phyloP scores from a whole-genome alignment of 805 yeast species.

The Starmerella floris region DNA sequence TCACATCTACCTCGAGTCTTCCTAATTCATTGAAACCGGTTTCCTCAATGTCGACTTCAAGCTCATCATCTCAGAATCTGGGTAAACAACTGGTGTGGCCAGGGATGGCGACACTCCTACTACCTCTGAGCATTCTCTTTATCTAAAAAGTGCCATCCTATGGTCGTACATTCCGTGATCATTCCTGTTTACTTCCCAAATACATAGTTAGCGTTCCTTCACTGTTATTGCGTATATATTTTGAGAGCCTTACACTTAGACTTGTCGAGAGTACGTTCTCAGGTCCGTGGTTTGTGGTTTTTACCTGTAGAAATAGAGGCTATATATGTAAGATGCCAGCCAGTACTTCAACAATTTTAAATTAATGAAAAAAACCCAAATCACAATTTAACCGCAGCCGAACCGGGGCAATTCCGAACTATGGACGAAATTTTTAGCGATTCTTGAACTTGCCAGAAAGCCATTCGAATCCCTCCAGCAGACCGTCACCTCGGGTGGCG shows the following conservation, averaged over 20 bases:
- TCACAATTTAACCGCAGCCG: background rate
- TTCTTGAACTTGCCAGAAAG: conserved; percentile 77
- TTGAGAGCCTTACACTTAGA: too few relatives aligned
- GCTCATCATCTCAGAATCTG: too few relatives aligned
- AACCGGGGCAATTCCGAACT: background rate
- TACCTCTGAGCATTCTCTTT: too few relatives aligned
- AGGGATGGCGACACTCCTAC: too few relatives aligned
- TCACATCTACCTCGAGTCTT: too few relatives aligned
- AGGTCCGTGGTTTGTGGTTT: background rate
- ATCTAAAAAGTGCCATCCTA: too few relatives aligned
- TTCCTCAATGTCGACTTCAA: too few relatives aligned
- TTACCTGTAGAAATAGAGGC: background rate
- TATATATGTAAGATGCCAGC: background rate
- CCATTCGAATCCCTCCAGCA: conserved; percentile 97
- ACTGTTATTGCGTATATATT: background rate
- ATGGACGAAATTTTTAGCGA: conserved; percentile 20
- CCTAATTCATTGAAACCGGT: too few relatives aligned
- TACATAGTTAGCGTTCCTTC: background rate
- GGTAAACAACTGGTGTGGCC: too few relatives aligned
- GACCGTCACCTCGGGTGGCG: conserved; percentile 98
- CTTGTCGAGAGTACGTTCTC: too few relatives aligned
- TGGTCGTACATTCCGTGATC: too few relatives aligned
- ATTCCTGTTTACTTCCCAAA: too few relatives aligned
- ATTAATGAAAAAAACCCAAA: background rate
- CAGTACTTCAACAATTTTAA: background rate